Base-by-base conservation (phyloP, 768 basidiomycete genomes). In the Cantharellus cinnabarinus region DNA sequence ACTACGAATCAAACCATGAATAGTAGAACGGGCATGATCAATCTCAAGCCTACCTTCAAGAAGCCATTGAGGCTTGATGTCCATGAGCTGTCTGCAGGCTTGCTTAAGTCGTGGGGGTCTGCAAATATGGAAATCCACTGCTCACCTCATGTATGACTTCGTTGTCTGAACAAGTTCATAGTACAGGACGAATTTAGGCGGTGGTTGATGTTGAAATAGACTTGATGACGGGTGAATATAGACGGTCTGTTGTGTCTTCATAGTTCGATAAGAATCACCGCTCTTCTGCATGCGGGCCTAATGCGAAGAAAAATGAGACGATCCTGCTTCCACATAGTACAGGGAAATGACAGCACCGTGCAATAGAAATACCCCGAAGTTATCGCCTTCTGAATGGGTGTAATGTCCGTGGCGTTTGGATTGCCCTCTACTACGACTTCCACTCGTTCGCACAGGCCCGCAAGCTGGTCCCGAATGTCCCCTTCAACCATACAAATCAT, bases 81-180 rank as follows among this genome's bases (percentile, higher is more conserved):
- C 95, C 91, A 98, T 97, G 42, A 91, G 78, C 75, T 97, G 93
- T 62, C 88, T 83, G 63, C 42, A 44, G 42, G 41, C 5, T 15
- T 5, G 5, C n/a, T 7, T 61, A 34, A 42, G 44, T 38, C 44
- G 40, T 37, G n/a, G 37, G 2, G 38, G 5, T 38, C 41, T 7
- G 52, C 29, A 39, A 15, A n/a, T 50, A 38, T 4, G 44, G n/a
- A 35, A 41, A 44, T 29, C 20, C 1, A 56, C 2, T 14, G 39
- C 44, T 14, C 56, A 80, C 76, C 89, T 77, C 79, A 97, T 85
- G 67, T 95, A 99, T 40, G 95, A 97, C 71, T 98, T 97, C 42
- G 84, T 84, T 4, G 95, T 99, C 78, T 94, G 85, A 34, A 99
- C 94, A 34, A 99, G 79, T 70, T 98, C 95, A 67, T 98, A 97